Conservation (phyloP, 1,284 basidiomycete species). For the Filobasidium uniguttulatum region DNA sequence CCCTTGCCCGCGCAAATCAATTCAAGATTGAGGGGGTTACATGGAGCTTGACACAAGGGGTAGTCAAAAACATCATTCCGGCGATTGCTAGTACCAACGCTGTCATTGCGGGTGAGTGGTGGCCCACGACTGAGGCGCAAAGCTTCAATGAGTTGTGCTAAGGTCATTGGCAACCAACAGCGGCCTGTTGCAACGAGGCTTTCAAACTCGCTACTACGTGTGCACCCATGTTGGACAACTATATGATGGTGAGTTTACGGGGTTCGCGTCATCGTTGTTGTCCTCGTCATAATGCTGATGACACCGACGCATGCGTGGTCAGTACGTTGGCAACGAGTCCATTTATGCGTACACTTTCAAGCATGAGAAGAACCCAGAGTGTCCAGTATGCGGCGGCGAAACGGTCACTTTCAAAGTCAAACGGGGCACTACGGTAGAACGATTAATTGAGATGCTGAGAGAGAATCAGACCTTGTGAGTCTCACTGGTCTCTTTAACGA, state of each 20-base stretch:
- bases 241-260: conserved; percentile 66
- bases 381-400: conserved; percentile 94
- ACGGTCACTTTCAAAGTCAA: conserved; percentile 55
- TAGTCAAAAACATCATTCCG: conserved; percentile 99
- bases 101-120: conserved; percentile 65
- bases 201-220: conserved; percentile 96
- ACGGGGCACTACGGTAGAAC: conserved; percentile 61
- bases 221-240: conserved; percentile 90
- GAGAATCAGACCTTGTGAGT: conserved; percentile 77
- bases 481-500: conserved; percentile 1
- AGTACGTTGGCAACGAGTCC: conserved; percentile 77
- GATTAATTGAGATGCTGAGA: conserved; percentile 67
- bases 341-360: conserved; percentile 97
- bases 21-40: conserved; percentile 97
- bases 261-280: neutral
- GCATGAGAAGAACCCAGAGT: conserved; percentile 81
- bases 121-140: neutral
- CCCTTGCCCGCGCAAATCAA: conserved; percentile 65
- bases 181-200: conserved; percentile 96
- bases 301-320: neutral
- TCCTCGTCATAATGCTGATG: neutral
- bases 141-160: neutral
- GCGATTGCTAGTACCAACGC: conserved; percentile 95
- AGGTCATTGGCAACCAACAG: conserved; percentile 37
- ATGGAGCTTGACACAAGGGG: conserved; percentile 93